Evolutionary conservation across 768 basidiomycete species (phyloP).

Genomic region (Lentinula boryana): DNA sequence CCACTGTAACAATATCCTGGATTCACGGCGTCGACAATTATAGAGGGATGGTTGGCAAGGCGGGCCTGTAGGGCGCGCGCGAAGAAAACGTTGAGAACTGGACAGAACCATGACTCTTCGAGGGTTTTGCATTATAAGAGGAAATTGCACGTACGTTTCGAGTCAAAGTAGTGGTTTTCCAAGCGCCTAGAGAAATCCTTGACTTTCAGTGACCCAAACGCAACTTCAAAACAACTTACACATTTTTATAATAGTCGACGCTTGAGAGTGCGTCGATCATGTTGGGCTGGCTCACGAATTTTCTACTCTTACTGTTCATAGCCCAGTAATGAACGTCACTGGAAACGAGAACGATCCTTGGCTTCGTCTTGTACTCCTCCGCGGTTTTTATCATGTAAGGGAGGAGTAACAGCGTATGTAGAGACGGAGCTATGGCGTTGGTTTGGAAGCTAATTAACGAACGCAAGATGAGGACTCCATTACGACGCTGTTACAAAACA

Average conservation of each 20-base stretch:
- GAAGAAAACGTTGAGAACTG: constrained; percentile 37
- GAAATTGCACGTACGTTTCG: constrained; percentile 25
- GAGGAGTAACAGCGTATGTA: constrained; percentile 35
- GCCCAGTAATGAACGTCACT: constrained; percentile 35
- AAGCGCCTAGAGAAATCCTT: constrained; percentile 10
- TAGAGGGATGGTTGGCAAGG: constrained; percentile 16
- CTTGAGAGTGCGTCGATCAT: constrained; percentile 25
- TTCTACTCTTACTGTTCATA: constrained; percentile 6
- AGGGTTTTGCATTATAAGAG: not conserved
- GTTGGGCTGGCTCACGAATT: constrained; percentile 19
- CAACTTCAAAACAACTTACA: constrained; percentile 11
- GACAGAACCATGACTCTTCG: not conserved
- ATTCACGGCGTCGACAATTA: constrained; percentile 30
- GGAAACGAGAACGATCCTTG: constrained; percentile 34
- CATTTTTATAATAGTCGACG: constrained; percentile 20
- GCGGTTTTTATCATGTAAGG: constrained; percentile 36
- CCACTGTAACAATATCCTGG: constrained; percentile 39
- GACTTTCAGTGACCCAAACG: not conserved
- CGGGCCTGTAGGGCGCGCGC: constrained; percentile 26
- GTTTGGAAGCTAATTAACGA: constrained; percentile 34
- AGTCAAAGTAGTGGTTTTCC: constrained; percentile 20
- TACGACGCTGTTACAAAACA: too few species aligned
- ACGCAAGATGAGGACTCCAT: not conserved
- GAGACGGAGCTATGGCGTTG: constrained; percentile 34
- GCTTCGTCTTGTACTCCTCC: constrained; percentile 19